Percentiles rank a stretch among this genome's conserved stretches.
phyloP scores from a whole-genome alignment of 2,329 filamentous ascomycete species.

The Epichloe sylvatica region DNA sequence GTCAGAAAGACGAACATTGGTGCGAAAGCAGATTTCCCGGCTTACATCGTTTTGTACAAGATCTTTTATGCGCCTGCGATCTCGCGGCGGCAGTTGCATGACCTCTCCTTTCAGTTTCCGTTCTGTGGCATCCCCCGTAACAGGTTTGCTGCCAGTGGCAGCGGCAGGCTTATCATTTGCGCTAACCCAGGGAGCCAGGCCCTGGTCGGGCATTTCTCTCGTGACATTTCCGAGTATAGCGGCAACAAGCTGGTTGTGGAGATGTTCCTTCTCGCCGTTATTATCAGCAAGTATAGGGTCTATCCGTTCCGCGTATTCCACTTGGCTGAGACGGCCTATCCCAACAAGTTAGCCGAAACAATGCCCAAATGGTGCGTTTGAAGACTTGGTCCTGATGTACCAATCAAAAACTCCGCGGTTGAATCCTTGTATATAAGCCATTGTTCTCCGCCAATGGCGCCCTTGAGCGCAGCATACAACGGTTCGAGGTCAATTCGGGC shows the following conservation, averaged over 20 bases:
- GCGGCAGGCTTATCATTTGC: conserved; percentile 53
- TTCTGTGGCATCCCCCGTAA: conserved; percentile 50
- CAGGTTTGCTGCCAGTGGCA: conserved; percentile 43
- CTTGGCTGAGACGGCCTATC: conserved; percentile 48
- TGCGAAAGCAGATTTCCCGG: neutral
- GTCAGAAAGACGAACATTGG: conserved; percentile 8
- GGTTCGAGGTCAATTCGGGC: conserved; percentile 54
- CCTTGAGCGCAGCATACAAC: conserved; percentile 48
- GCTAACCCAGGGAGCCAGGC: conserved; percentile 57
- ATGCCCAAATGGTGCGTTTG: neutral
- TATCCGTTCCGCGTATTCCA: conserved; percentile 44
- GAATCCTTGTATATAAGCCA: conserved; percentile 53
- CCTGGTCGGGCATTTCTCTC: conserved; percentile 52
- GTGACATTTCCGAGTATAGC: conserved; percentile 57
- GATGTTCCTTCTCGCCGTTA: conserved; percentile 45
- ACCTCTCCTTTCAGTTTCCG: conserved; percentile 53
- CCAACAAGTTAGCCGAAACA: conserved; percentile 15
- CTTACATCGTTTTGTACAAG: conserved; percentile 44
- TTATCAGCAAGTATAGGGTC: conserved; percentile 44
- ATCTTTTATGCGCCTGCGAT: conserved; percentile 54
- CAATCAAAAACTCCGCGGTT: conserved; percentile 47
- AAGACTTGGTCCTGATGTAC: conserved; percentile 21
- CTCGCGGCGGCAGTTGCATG: conserved; percentile 54
- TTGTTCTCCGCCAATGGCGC: conserved; percentile 44
- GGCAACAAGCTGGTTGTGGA: conserved; percentile 54